Evolutionary conservation across 2,329 filamentous ascomycete species (phyloP), one percentile per base, ranked within the genome.

Genomic region (Rhinocladiella mackenziei): DNA sequence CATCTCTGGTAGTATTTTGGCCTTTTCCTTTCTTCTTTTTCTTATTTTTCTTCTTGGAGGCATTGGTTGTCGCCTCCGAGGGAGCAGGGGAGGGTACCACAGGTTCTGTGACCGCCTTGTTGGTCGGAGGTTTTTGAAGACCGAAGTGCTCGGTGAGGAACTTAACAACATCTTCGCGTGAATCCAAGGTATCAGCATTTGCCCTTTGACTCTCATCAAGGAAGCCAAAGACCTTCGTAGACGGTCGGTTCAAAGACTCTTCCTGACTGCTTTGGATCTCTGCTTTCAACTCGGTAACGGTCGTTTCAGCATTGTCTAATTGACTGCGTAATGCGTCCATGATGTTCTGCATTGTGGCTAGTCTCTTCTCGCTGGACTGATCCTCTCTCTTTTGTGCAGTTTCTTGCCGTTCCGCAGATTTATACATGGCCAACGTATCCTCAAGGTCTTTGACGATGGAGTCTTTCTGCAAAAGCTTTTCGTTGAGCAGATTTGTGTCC

Each of bases 31-130:
- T 80, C 71, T 89, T 91, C 66, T 83, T 85, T 76, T 94, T 95
- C 72, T 91, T 94, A 62, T 86, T 86, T 54, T 89, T 94, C 65
- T 86, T 89, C 66, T 87, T 61, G 6, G 51, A 51, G 4, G 49
- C 37, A 5, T 57, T 7, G 3, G 44, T 42, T 11, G 34, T 38
- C 5, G 56, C 55, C 28, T 60, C 58, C 11, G 53, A 45, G 9
- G 50, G 50, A 11, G 46, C 43, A 7, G 39, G 45, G 4, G 46
- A 47, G 8, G 50, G 55, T 7, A 51, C 49, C 18, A 66, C 44
- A 18, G 36, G 9, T 17, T 33, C 29, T n/a, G 34, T 5, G n/a
- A 14, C 11, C 10, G 34, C n/a, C 32, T 41, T 44, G 28, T 42
- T 48, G 18, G 39, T 33, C 10, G 39, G 30, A 22, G 37, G 13